Conservation (phyloP, 176 grass and related monocot genomes). For the Musa itinerans region DNA sequence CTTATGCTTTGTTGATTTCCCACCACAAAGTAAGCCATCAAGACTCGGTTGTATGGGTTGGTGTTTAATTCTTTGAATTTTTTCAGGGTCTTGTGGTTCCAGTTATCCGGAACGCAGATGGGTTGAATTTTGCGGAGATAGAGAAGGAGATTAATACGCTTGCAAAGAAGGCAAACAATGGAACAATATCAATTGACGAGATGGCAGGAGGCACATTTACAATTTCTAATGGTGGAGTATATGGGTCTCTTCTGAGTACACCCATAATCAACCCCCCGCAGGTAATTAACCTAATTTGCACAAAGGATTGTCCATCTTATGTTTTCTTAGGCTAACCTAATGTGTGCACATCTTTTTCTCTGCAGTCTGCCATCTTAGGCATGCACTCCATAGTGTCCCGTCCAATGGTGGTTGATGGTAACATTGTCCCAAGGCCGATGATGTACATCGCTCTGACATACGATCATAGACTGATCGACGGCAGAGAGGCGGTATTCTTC, state of each 20-base stretch:
- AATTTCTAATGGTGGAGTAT: slow-evolving; percentile 11
- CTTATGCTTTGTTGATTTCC: neutral
- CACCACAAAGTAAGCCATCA: too few relatives aligned
- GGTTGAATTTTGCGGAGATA: slow-evolving; percentile 12
- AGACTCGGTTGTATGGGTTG: too few relatives aligned
- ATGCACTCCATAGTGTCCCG: slow-evolving; percentile 68
- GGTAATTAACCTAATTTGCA: neutral
- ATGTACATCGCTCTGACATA: slow-evolving; percentile 76
- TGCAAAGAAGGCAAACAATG: slow-evolving; percentile 18
- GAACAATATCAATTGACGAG: slow-evolving; percentile 18
- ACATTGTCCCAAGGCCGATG: slow-evolving; percentile 51
- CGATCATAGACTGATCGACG: slow-evolving; percentile 65
- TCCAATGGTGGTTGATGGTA: slow-evolving; percentile 40
- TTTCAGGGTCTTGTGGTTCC: slow-evolving; percentile 17
- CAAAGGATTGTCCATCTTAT: neutral
- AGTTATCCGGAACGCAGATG: slow-evolving; percentile 2
- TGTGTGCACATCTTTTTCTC: neutral
- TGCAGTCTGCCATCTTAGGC: slow-evolving; percentile 61
- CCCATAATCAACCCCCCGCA: slow-evolving; percentile 17
- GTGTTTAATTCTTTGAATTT: neutral
- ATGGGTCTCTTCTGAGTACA: slow-evolving; percentile 17
- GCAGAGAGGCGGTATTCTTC: slow-evolving; percentile 71
- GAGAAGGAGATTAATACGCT: slow-evolving; percentile 13
- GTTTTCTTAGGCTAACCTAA: neutral
- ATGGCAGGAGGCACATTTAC: slow-evolving; percentile 5